These are phyloP conservation scores for Fraxinus cuspidata DNA, from an alignment of 257 asterid genomes.

Conservation along the genomic window DNA sequence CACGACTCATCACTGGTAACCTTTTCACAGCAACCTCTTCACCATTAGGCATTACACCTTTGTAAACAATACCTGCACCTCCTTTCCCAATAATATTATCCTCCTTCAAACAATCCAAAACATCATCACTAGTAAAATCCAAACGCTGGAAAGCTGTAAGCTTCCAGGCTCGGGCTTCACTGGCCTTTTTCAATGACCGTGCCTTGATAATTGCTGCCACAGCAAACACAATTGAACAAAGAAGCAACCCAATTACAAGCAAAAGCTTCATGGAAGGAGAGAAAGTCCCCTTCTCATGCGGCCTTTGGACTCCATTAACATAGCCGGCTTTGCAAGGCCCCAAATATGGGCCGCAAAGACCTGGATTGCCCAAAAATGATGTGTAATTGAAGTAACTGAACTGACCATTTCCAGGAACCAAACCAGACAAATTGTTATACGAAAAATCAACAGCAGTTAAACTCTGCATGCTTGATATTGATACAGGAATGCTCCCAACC, in stretches of 20 bases:
- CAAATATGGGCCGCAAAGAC: constrained; percentile 37
- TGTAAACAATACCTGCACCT: constrained; percentile 51
- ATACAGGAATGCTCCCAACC: constrained; percentile 40
- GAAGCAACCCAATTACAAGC: constrained; percentile 40
- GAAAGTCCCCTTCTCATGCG: constrained; percentile 26
- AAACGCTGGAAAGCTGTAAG: constrained; percentile 53
- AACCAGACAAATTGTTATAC: constrained; percentile 46
- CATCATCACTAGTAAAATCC: constrained; percentile 41
- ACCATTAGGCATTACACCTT: constrained; percentile 31
- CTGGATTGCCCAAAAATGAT: constrained; percentile 43
- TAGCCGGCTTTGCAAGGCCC: constrained; percentile 28
- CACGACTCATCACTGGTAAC: constrained; percentile 28
- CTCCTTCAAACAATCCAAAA: constrained; percentile 45
- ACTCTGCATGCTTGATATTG: constrained; percentile 47
- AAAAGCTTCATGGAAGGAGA: constrained; percentile 38
- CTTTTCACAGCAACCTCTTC: constrained; percentile 33
- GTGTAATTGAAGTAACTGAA: constrained; percentile 41
- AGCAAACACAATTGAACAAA: constrained; percentile 40
- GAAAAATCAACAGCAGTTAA: constrained; percentile 58
- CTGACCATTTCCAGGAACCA: constrained; percentile 52
- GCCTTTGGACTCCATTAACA: constrained; percentile 11
- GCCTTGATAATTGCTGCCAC: constrained; percentile 45
- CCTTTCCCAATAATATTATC: constrained; percentile 49
- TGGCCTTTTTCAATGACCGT: constrained; percentile 29
- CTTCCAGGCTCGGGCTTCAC: constrained; percentile 46